Evolutionary conservation across 176 grass and related monocot genomes (phyloP).

Genomic region (Aegilops bicornis): DNA sequence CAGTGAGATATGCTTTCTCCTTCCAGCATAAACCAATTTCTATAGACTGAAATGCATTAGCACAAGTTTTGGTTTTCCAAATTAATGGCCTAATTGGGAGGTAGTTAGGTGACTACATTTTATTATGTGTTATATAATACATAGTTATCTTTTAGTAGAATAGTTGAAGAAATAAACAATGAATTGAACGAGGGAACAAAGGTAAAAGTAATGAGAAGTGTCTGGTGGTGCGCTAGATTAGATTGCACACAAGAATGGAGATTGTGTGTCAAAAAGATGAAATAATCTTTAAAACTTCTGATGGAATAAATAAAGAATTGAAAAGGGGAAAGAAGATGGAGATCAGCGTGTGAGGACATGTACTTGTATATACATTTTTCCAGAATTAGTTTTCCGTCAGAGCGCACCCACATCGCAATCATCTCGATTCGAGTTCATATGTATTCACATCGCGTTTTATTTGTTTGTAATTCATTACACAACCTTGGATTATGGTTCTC

Average conservation of each 20-base stretch:
- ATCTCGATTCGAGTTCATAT: constrained; percentile 29
- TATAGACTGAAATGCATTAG: background rate
- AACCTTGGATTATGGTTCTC: background rate
- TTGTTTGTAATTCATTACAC: background rate
- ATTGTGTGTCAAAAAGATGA: constrained; percentile 25
- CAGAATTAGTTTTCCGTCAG: constrained; percentile 32
- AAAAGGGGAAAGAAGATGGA: background rate
- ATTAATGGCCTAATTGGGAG: background rate
- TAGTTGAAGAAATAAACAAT: background rate
- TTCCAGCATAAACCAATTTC: background rate
- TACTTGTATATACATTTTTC: constrained; percentile 24
- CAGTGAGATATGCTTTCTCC: constrained; percentile 18
- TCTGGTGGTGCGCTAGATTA: constrained; percentile 40
- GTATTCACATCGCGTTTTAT: constrained; percentile 30
- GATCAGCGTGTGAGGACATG: background rate
- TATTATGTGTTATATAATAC: background rate
- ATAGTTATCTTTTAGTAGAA: constrained; percentile 1
- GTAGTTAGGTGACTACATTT: constrained; percentile 10
- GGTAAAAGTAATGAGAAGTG: constrained; percentile 16
- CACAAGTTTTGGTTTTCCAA: background rate
- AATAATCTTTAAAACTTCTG: background rate
- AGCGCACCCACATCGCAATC: constrained; percentile 37
- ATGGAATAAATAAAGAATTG: constrained; percentile 6
- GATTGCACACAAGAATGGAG: constrained; percentile 32
- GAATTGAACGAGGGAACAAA: constrained; percentile 20